Evolutionary conservation across 805 yeast species (phyloP), one percentile per base, ranked within the genome.

Genomic region (Komagataella pseudopastoris): DNA sequence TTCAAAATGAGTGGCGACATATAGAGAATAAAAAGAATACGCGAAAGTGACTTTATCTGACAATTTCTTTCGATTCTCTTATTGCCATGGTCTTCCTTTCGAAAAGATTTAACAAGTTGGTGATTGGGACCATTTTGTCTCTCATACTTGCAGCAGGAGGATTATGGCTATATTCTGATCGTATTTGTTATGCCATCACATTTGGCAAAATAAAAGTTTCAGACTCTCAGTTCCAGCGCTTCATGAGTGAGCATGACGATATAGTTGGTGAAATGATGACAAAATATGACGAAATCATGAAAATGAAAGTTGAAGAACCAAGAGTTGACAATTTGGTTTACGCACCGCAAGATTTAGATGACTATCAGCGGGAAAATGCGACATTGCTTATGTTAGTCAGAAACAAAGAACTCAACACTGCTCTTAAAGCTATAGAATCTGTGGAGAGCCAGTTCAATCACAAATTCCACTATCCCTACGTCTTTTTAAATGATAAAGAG

Each of bases 381-480:
- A 85, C 95, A 0, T 72, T 88, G 49, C 60, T 85, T 16, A 78
- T 87, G 3, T 68, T 88, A 51, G 93, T 83, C n/a, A 70, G 89
- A 54, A 85, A 87, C 60, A 60, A 72, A 6, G 96, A 88, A 58
- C 60, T 75, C 17, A 56, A 57, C 0, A 71, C 64, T 1, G 70
- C 87, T 7, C 58, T 77, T 1, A 55, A 58, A 8, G 76, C 95
- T 1, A 78, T 88, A 54, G 61, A 60, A 51, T 77, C 75, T 55
- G 75, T 88, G 44, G 95, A 88, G 60, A 62, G 62, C 23, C 72
- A 68, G 1, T 88, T 87, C 69, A 88, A 88, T 61, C 55, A 65
- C 23, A 84, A 85, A 59, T 88, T 81, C 64, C 74, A 76, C 49
- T 88, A 88, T 61, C 95, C 96, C 0, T 88, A 88, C 68, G 86